Percentiles rank a stretch among this genome's conserved stretches.
Conservation (phyloP, 2,329 filamentous ascomycete genomes). For the Fusarium ramigenum region DNA sequence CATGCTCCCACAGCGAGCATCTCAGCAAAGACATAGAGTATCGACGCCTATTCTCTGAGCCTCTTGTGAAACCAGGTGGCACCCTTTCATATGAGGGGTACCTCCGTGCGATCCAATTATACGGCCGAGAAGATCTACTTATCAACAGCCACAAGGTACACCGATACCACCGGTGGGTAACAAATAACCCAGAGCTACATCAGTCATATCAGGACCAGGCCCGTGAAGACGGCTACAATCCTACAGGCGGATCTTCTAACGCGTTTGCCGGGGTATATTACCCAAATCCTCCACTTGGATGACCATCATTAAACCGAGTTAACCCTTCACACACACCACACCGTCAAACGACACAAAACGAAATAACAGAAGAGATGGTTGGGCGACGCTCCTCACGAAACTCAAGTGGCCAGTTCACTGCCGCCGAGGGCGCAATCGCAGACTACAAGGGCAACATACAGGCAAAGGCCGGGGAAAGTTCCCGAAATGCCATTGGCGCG, state of each 20-base stretch:
- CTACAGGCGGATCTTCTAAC: fast-evolving
- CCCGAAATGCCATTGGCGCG: too few species aligned
- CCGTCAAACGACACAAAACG: too few species aligned
- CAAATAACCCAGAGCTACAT: fast-evolving
- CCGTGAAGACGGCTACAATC: fast-evolving
- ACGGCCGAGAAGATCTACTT: fast-evolving
- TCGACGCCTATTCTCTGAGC: fast-evolving
- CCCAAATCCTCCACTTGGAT: too few species aligned
- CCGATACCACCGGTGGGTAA: fast-evolving
- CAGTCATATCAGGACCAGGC: fast-evolving
- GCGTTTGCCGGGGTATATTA: fast-evolving
- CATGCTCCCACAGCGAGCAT: too few species aligned
- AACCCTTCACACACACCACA: too few species aligned
- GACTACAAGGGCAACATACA: too few species aligned
- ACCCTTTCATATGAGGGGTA: fast-evolving
- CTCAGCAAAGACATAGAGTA: neutral
- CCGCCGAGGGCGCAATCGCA: too few species aligned
- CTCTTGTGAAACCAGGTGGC: fast-evolving
- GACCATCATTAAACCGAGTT: too few species aligned
- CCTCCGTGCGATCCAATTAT: fast-evolving
- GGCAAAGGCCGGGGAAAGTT: too few species aligned
- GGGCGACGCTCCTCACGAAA: too few species aligned
- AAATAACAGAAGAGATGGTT: too few species aligned
- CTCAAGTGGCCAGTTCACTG: too few species aligned
- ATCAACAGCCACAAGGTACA: fast-evolving